phyloP scores from a whole-genome alignment of 1,139 yeast species.

The Yamadazyma membranifaciens region DNA sequence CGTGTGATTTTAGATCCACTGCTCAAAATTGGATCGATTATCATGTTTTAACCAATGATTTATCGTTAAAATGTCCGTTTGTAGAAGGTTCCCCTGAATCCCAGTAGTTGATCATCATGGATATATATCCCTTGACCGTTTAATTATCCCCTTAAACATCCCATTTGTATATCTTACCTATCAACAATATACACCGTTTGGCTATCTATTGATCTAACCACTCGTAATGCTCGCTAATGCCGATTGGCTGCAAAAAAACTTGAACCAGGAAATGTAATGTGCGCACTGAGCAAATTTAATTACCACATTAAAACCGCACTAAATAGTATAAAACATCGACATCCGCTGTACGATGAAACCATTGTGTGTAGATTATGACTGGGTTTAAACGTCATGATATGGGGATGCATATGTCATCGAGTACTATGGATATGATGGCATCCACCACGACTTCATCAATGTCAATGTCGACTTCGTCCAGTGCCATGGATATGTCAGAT shows the following conservation, averaged over 20 bases:
- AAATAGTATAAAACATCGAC: background rate
- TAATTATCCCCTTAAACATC: too few relatives aligned
- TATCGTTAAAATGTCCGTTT: constrained; percentile 21
- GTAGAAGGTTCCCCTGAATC: constrained; percentile 13
- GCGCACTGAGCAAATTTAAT: constrained; percentile 8
- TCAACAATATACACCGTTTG: background rate
- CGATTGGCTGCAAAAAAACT: background rate
- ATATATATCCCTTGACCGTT: too few relatives aligned
- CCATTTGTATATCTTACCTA: too few relatives aligned
- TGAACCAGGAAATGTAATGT: background rate
- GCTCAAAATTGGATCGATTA: constrained; percentile 44
- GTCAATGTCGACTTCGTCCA: constrained; percentile 9
- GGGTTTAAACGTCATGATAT: constrained; percentile 3
- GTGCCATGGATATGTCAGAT: constrained; percentile 12
- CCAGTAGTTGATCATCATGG: too few relatives aligned
- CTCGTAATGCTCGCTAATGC: too few relatives aligned
- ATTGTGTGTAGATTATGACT: background rate
- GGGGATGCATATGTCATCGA: constrained; percentile 6
- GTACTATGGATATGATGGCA: constrained; percentile 1
- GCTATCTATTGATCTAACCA: background rate
- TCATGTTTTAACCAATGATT: constrained; percentile 35
- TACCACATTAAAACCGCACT: constrained; percentile 1
- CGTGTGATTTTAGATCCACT: constrained; percentile 33
- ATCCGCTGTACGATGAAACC: background rate
- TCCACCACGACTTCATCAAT: constrained; percentile 4